Percentiles rank a stretch among this genome's conserved stretches.
phyloP scores from a whole-genome alignment of 2,329 filamentous ascomycete genomes.

The Epichloe bromicola region DNA sequence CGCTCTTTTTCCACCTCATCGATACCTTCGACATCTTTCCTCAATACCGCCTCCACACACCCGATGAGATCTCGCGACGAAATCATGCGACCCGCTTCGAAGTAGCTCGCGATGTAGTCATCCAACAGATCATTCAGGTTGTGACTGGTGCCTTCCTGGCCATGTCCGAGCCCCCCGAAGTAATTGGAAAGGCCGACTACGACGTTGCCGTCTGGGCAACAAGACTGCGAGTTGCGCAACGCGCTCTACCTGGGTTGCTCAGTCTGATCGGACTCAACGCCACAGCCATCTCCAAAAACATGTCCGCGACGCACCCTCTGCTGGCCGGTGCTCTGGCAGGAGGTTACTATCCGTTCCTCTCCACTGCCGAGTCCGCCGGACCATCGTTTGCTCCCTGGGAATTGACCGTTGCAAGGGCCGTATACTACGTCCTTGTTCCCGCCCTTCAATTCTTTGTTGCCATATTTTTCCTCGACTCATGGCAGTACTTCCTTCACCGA shows the following conservation, averaged over 20 bases:
- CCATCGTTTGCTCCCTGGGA: constrained; percentile 80
- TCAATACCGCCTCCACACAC: constrained; percentile 87
- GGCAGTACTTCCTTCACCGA: constrained; percentile 96
- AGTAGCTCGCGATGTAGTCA: constrained; percentile 76
- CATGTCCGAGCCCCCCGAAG: constrained; percentile 60
- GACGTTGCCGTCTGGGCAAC: constrained; percentile 85
- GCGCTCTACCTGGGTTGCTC: constrained; percentile 60
- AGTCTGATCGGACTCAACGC: constrained; percentile 66
- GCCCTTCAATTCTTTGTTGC: constrained; percentile 63
- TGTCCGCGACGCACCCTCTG: constrained; percentile 57
- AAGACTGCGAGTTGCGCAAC: constrained; percentile 65
- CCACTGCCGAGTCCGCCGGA: constrained; percentile 41
- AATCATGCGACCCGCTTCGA: constrained; percentile 79
- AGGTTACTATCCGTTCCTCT: constrained; percentile 65
- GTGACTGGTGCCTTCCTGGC: constrained; percentile 54
- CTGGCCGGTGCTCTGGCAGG: constrained; percentile 66
- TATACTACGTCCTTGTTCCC: constrained; percentile 73
- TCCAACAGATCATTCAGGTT: constrained; percentile 87
- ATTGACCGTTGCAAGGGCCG: constrained; percentile 53
- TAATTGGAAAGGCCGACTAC: constrained; percentile 66
- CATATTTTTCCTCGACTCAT: constrained; percentile 73
- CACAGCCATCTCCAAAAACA: constrained; percentile 57
- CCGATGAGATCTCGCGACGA: constrained; percentile 74
- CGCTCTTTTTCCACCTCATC: constrained; percentile 74
- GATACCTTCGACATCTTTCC: constrained; percentile 78